A percentile compares a stretch with the other conserved stretches of the same genome.
These are phyloP conservation scores for Vitis hybrid DNA, from an alignment of 177 flowering plant genomes.

Conservation along the genomic window DNA sequence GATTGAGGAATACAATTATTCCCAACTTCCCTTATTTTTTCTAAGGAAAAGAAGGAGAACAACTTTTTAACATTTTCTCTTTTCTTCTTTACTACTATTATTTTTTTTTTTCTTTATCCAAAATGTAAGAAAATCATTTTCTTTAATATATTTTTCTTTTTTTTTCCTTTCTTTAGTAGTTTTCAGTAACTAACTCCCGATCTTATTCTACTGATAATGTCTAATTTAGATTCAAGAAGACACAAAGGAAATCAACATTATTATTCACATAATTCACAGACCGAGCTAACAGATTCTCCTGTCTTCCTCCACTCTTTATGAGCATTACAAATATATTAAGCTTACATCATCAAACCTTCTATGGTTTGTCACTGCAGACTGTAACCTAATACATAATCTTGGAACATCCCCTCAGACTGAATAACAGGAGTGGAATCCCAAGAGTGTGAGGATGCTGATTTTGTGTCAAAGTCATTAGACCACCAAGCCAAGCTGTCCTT, in stretches of 20 bases:
- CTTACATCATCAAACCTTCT: neutral
- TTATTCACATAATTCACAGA: slow-evolving; percentile 29
- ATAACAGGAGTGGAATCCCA: slow-evolving; percentile 50
- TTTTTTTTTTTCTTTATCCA: no score
- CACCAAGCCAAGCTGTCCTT: slow-evolving; percentile 56
- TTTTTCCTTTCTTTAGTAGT: no score
- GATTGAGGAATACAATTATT: no score
- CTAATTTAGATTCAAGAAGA: neutral
- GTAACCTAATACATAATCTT: slow-evolving; percentile 54
- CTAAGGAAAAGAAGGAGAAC: no score
- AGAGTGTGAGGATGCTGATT: slow-evolving; percentile 44
- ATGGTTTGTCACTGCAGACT: slow-evolving; percentile 19
- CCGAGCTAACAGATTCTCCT: neutral
- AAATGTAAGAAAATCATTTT: no score
- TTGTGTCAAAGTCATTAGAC: slow-evolving; percentile 49
- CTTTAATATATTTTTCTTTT: no score
- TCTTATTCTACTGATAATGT: no score
- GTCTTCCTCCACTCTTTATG: slow-evolving; percentile 6
- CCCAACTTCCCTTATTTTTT: no score
- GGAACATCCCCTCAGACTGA: slow-evolving; percentile 43
- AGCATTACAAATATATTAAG: slow-evolving; percentile 3
- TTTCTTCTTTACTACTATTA: no score
- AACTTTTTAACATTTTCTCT: no score
- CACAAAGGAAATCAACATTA: slow-evolving; percentile 5
- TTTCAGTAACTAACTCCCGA: neutral